A percentile compares a stretch with the other conserved stretches of the same genome.
These are phyloP conservation scores for Phaeosphaeriaceae sp. DNA, from an alignment of 2,329 filamentous ascomycete species.

Conservation along the genomic window DNA sequence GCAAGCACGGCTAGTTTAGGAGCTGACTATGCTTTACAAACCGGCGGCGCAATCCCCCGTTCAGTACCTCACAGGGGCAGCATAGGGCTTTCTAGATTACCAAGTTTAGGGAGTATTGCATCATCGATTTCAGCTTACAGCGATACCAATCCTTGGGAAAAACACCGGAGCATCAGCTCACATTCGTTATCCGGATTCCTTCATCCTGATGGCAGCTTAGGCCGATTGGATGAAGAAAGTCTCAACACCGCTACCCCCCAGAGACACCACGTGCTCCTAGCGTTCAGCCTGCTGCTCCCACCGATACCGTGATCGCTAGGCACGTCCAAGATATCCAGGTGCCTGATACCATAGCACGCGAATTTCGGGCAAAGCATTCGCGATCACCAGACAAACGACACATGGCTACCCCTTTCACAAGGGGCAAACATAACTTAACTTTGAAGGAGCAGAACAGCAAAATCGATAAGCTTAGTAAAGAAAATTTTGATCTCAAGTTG, in stretches of 20 bases:
- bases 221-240: constrained; percentile 66
- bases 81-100: constrained; percentile 71
- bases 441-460: constrained; percentile 97
- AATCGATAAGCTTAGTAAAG: constrained; percentile 93
- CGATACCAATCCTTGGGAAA: constrained; percentile 51
- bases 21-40: constrained; percentile 81
- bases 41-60: constrained; percentile 73
- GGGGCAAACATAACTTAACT: constrained; percentile 65
- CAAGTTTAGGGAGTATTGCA: constrained; percentile 88
- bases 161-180: constrained; percentile 50
- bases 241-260: constrained; percentile 58
- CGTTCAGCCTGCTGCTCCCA: constrained; percentile 65
- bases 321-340: constrained; percentile 91
- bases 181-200: constrained; percentile 41
- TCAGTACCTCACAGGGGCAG: constrained; percentile 53
- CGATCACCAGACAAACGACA: constrained; percentile 66
- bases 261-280: constrained; percentile 72
- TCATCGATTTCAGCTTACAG: constrained; percentile 70
- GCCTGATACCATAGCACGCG: constrained; percentile 83
- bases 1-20: constrained; percentile 79
- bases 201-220: constrained; percentile 56
- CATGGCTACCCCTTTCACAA: constrained; percentile 46
- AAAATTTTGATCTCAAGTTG: constrained; percentile 97
- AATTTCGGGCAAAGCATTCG: constrained; percentile 79
- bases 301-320: constrained; percentile 86